Conservation (phyloP, 2,329 filamentous ascomycete species). For the Cladosporium cucumerinum region DNA sequence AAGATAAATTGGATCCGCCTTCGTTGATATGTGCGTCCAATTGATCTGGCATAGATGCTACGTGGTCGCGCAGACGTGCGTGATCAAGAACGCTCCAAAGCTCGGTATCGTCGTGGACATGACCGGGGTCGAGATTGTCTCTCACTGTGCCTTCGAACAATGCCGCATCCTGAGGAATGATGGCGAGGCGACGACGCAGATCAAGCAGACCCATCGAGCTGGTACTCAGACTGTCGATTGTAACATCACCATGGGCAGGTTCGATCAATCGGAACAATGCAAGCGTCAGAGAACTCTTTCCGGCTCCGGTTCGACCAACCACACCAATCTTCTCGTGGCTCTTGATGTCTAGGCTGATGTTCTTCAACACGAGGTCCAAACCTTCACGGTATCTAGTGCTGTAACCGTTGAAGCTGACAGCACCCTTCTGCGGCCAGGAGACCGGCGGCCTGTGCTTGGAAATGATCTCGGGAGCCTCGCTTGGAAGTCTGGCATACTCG, state of each 20-base stretch:
- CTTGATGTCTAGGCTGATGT: conserved; percentile 88
- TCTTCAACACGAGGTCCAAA: conserved; percentile 87
- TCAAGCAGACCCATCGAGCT: conserved; percentile 87
- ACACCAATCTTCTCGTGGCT: conserved; percentile 97
- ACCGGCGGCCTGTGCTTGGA: conserved; percentile 80
- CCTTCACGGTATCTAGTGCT: conserved; percentile 89
- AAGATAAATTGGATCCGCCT: conserved; percentile 93
- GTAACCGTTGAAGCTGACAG: conserved; percentile 87
- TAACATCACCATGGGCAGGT: conserved; percentile 74
- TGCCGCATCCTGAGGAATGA: conserved; percentile 96
- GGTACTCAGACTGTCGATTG: conserved; percentile 85
- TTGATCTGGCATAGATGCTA: conserved; percentile 80
- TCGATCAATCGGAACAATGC: conserved; percentile 96
- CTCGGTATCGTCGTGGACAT: conserved; percentile 94
- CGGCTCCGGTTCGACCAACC: conserved; percentile 90
- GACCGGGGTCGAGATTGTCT: conserved; percentile 91
- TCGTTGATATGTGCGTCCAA: conserved; percentile 89
- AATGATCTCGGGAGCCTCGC: conserved; percentile 91
- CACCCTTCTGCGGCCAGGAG: conserved; percentile 86
- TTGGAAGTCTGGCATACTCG: conserved; percentile 87
- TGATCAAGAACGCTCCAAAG: conserved; percentile 85
- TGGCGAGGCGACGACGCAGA: conserved; percentile 81
- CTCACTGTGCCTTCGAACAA: conserved; percentile 90
- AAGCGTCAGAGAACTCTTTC: conserved; percentile 90
- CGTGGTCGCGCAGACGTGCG: conserved; percentile 86